These are phyloP conservation scores for Populus tremula DNA, from an alignment of 345 rosid genomes.

Conservation along the genomic window DNA sequence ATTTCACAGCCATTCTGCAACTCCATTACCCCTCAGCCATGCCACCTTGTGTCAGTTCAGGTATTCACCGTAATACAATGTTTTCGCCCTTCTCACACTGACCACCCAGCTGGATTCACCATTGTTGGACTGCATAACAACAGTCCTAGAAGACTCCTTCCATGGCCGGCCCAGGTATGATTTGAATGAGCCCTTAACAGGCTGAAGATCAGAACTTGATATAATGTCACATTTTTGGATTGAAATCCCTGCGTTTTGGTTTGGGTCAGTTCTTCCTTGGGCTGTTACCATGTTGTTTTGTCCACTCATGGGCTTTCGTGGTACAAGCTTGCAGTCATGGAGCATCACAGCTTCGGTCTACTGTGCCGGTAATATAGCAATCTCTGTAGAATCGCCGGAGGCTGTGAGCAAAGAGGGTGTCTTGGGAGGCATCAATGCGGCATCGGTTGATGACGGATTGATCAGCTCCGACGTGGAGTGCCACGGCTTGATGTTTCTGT, in stretches of 20 bases:
- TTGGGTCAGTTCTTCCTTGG: conserved; percentile 23
- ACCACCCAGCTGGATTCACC: conserved; percentile 25
- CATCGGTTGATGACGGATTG: conserved; percentile 12
- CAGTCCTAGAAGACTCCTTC: conserved; percentile 25
- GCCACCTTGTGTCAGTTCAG: conserved; percentile 25
- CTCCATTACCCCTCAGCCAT: conserved; percentile 11
- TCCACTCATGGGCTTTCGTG: conserved; percentile 15
- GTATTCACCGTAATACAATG: conserved; percentile 25
- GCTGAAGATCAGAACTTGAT: conserved; percentile 11
- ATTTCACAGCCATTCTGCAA: conserved; percentile 15
- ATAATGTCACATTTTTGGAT: conserved; percentile 12
- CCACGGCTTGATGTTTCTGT: conserved; percentile 17
- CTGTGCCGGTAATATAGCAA: background rate
- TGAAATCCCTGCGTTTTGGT: conserved; percentile 16
- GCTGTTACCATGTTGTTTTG: conserved; percentile 22
- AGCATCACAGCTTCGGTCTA: conserved; percentile 14
- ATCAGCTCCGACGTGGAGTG: conserved; percentile 14
- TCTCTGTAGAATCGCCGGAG: conserved; percentile 20
- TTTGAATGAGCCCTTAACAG: conserved; percentile 9
- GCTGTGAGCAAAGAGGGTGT: conserved; percentile 12
- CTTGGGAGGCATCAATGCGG: conserved; percentile 19
- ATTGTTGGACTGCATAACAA: conserved; percentile 11
- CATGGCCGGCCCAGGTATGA: conserved; percentile 19
- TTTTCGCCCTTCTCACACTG: conserved; percentile 5
- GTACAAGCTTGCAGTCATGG: conserved; percentile 9